phyloP scores from a whole-genome alignment of 495 filamentous ascomycete genomes.

The Daldinia vernicosa region DNA sequence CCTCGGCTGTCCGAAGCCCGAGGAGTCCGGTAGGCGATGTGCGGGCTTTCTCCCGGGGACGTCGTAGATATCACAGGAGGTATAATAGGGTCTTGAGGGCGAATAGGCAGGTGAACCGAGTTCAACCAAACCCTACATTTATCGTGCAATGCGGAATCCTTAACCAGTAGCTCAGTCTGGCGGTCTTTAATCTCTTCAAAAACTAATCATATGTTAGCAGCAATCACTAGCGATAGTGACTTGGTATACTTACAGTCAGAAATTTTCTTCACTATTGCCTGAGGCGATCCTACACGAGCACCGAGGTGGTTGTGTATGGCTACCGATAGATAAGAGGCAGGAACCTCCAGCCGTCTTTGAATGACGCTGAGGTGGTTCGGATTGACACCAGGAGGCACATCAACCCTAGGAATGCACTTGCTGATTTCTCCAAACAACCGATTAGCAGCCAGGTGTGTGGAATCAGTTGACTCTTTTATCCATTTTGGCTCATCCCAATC shows the following conservation, averaged over 20 bases:
- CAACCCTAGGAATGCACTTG: conserved; percentile 17
- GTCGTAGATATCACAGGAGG: not conserved
- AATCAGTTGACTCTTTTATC: conserved; percentile 7
- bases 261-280: not conserved
- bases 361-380: conserved; percentile 21
- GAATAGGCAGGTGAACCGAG: conserved; percentile 28
- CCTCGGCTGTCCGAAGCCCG: not conserved
- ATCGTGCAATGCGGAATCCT: conserved; percentile 9
- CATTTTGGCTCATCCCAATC: conserved; percentile 36
- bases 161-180: conserved; percentile 28
- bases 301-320: conserved; percentile 10
- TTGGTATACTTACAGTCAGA: conserved; percentile 26
- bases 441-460: not conserved
- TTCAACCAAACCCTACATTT: conserved; percentile 28
- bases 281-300: not conserved
- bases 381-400: conserved; percentile 37
- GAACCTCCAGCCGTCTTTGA: conserved; percentile 20
- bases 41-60: not conserved
- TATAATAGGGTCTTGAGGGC: not conserved
- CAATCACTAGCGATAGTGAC: not conserved
- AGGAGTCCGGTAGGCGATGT: not conserved
- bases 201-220: conserved; percentile 35
- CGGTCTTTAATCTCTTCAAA: conserved; percentile 19
- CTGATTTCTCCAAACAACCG: not conserved
- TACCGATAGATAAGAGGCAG: conserved; percentile 23